Base-by-base conservation (phyloP, 768 basidiomycete species). In the Suillus lakei region DNA sequence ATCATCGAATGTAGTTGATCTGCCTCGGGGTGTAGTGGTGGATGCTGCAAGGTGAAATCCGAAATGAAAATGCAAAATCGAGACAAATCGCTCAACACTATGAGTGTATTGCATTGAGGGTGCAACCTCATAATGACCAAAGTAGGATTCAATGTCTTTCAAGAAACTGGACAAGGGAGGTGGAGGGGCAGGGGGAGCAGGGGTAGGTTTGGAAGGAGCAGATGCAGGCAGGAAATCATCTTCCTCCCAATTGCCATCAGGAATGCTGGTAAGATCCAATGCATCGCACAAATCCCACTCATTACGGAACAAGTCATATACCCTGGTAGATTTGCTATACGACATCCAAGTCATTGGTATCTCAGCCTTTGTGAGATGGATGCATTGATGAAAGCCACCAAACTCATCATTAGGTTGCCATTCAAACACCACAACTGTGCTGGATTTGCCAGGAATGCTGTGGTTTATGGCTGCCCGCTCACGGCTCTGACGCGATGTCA, bases 361-460 rank as follows among this genome's bases (percentile, higher is more conserved):
- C 38, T 60, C 44, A 16, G 38, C 59, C 38, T 60, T 39, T 6
- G 59, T 60, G 39, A 60, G 39, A 46, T 13, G 23, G 26, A 41
- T 3, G 10, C 38, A 1, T 46, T n/a, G 9, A 32, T 1, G 13
- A 15, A 60, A 60, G 30, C 38, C 59, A 7, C n/a, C n/a, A n/a
- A 41, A 60, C n/a, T 60, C 59, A n/a, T 41, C 23, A n/a, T 55
- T 10, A 6, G 30, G 18, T 21, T 54, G 53, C 59, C 59, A 60
- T 44, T 60, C 38, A 10, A 60, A 60, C n/a, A 60, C 38, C 4
- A n/a, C 12, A 5, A 16, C n/a, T 5, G 26, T 39, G 34, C 30
- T 60, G 8, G 26, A 39, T 13, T 10, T 44, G 16, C 26, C 23
- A 30, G 59, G 38, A 18, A 60, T 60, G 5, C 26, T 10, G 23